Evolutionary conservation across 179 eudicot genomes (phyloP).

Genomic region (Beta lomatogona): DNA sequence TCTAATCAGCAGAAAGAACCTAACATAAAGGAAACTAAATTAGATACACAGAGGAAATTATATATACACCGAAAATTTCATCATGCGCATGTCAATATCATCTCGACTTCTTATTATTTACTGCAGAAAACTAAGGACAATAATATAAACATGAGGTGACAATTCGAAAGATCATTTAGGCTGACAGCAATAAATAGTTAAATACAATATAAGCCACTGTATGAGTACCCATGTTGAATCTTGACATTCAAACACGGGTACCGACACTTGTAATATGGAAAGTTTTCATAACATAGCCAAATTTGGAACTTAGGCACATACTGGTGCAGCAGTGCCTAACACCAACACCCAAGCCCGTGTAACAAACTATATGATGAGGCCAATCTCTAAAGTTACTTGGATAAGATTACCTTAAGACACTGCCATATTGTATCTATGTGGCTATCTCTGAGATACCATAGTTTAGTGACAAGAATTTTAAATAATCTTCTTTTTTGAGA

Average conservation of each 20-base stretch:
- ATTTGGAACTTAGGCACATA: background rate
- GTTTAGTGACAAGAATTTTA: background rate
- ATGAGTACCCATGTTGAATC: background rate
- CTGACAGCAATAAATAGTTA: background rate
- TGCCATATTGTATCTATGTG: background rate
- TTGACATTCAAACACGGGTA: background rate
- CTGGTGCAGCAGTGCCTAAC: background rate
- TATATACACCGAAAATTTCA: background rate
- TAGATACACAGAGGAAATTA: background rate
- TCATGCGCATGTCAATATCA: background rate
- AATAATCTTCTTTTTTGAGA: background rate
- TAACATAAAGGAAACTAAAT: background rate
- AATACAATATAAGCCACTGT: background rate
- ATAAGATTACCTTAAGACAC: background rate
- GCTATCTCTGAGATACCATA: background rate
- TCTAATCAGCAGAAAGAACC: background rate
- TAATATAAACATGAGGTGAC: background rate
- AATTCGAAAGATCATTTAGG: background rate
- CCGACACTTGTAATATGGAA: background rate
- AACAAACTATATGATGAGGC: background rate
- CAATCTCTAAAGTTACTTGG: background rate
- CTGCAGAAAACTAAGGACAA: background rate
- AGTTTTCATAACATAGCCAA: background rate
- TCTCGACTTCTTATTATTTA: background rate
- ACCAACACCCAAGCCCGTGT: background rate